Evolutionary conservation across 2,329 filamentous ascomycete species (phyloP).

Genomic region (Aspergillus pseudoviridinutans): DNA sequence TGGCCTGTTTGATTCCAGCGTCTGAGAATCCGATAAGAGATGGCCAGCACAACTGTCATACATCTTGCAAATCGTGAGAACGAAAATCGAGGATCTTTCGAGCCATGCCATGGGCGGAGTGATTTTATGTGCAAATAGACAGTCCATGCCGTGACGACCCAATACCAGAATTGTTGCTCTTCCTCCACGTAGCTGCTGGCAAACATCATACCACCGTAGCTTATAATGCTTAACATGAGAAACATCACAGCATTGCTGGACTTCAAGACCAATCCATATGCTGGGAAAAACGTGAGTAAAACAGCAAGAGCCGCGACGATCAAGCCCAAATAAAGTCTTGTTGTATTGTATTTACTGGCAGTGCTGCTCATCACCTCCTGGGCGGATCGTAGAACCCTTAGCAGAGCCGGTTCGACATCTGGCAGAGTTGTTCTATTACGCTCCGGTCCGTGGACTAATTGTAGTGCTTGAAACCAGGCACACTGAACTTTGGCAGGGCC

Average conservation of each 20-base stretch:
- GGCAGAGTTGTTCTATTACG: constrained; percentile 3
- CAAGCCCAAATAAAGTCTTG: constrained; percentile 38
- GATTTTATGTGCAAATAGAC: constrained; percentile 45
- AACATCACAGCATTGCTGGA: constrained; percentile 28
- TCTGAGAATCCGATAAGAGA: constrained; percentile 62
- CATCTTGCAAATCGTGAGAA: constrained; percentile 8
- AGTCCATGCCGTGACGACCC: constrained; percentile 57
- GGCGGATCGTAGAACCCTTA: constrained; percentile 63
- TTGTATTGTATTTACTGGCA: constrained; percentile 85
- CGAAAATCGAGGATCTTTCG: background rate
- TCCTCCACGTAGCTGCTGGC: constrained; percentile 97
- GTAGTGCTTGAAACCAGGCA: constrained; percentile 54
- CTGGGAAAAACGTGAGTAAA: constrained; percentile 30
- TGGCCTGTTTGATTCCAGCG: constrained; percentile 97
- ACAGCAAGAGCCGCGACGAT: constrained; percentile 42
- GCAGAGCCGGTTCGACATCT: constrained; percentile 23
- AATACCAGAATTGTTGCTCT: constrained; percentile 99
- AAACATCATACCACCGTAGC: constrained; percentile 90
- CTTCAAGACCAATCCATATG: constrained; percentile 25
- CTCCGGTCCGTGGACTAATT: constrained; percentile 15
- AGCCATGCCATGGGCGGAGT: constrained; percentile 6
- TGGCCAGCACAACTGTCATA: constrained; percentile 49
- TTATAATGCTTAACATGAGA: constrained; percentile 51
- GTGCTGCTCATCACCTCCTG: constrained; percentile 82
- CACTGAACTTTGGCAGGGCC: constrained; percentile 61